Evolutionary conservation across 2,329 filamentous ascomycete species (phyloP), one percentile per base, ranked within the genome.

Genomic region (Arthroderma uncinatum): DNA sequence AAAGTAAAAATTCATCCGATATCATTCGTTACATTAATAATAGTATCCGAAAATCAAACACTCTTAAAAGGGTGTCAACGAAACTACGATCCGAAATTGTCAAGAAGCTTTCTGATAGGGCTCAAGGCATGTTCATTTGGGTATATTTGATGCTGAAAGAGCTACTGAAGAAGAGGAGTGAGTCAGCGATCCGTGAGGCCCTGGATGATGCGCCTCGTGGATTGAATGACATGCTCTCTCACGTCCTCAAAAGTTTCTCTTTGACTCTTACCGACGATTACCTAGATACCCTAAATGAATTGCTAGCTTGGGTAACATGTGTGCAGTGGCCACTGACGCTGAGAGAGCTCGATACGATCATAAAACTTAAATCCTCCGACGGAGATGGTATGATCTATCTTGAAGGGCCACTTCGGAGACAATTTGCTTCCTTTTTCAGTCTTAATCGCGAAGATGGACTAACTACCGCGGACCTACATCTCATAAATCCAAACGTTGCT

Each of bases 141-240:
- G 76, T 76, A 50, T 74, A 77, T 57, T 73, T 78, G 47, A 78
- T 79, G 76, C 57, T 81, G 2, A 74, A 74, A 4, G 78, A 81
- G 53, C 66, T 79, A 21, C 9, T 55, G 37, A 55, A 28, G 37
- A 55, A 55, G 10, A 55, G 75, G 0, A 68, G 71, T 5, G 74
- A 74, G 0, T 52, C 55, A 12, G 59, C 56, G 8, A 79, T 73
- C 0, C 70, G 74, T 4, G 70, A 75, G 19, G 73, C 73, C 42
- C 63, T 81, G 0, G 67, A 72, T 19, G 67, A 69, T 0, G 79
- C 78, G 39, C 76, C 76, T 37, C 72, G 75, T 55, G 75, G 74
- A 6, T 65, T 78, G 12, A 64, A 64, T 7, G 68, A 72, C 36
- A 76, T 76, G 1, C 65, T 78, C 0, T 66, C 68, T 10, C 72